Conservation (phyloP, 2,329 filamentous ascomycete species). For the Grosmannia penicillata region DNA sequence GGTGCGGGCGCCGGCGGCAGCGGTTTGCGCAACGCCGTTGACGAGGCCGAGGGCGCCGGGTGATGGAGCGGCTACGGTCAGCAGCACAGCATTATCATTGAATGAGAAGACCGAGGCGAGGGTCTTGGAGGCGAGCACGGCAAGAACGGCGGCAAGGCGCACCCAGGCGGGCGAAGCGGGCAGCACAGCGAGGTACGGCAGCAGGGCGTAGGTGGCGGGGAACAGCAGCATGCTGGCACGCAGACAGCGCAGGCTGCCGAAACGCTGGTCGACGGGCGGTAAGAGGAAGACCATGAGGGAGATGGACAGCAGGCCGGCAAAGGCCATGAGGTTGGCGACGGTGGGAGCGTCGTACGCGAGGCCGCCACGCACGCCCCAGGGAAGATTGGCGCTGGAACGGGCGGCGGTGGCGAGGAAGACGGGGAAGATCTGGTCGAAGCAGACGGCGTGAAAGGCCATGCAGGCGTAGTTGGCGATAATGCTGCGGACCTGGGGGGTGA, state of each 20-base stretch:
- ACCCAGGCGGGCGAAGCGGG: background rate
- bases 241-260: conserved; percentile 5
- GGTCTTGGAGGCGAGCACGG: background rate
- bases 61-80: conserved; percentile 5
- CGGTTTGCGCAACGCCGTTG: conserved; percentile 7
- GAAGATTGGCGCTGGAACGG: background rate
- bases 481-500: conserved; percentile 1
- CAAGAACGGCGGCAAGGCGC: background rate
- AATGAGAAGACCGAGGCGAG: conserved; percentile 6
- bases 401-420: conserved; percentile 4
- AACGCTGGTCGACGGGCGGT: conserved; percentile 2
- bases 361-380: conserved; percentile 2
- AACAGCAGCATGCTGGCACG: conserved; percentile 2
- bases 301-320: conserved; percentile 4
- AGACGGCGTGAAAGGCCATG: conserved; percentile 6
- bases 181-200: conserved; percentile 6
- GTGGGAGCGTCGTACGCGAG: conserved; percentile 1
- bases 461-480: conserved; percentile 2
- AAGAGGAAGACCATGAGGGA: conserved; percentile 3
- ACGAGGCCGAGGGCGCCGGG: conserved; percentile 5
- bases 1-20: conserved; percentile 2
- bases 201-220: conserved; percentile 1
- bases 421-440: conserved; percentile 9
- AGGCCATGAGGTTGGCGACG: conserved; percentile 4
- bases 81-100: conserved; percentile 6